Evolutionary conservation across 257 asterid species (phyloP).

Genomic region (Solanum ahanhuiri): DNA sequence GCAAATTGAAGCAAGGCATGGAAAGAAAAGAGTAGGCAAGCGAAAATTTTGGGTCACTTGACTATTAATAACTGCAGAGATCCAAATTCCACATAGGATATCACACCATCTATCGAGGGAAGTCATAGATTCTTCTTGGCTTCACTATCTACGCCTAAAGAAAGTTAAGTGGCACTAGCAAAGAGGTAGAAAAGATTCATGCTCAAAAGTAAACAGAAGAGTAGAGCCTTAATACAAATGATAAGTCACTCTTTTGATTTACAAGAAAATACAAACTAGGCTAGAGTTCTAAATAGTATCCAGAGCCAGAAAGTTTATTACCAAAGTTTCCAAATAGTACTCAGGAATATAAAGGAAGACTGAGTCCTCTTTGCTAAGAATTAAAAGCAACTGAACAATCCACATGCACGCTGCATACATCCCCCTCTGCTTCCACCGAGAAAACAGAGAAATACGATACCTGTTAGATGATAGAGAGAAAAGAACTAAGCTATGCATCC

Average conservation of each 20-base stretch:
- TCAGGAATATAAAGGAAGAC: slow-evolving; percentile 76
- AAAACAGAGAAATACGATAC: slow-evolving; percentile 76
- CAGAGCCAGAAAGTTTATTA: slow-evolving; percentile 18
- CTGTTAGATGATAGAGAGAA: slow-evolving; percentile 27
- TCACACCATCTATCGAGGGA: background rate
- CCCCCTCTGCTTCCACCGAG: slow-evolving; percentile 97
- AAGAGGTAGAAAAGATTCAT: background rate
- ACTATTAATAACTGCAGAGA: background rate
- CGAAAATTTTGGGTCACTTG: background rate
- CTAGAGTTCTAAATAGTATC: background rate
- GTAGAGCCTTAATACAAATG: background rate
- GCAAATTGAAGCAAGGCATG: background rate
- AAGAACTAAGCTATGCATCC: background rate
- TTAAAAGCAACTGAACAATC: slow-evolving; percentile 82
- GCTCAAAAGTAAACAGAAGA: background rate
- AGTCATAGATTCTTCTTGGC: background rate
- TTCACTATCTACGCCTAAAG: background rate
- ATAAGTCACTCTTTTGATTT: background rate
- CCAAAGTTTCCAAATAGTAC: slow-evolving; percentile 91
- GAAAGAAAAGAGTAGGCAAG: background rate
- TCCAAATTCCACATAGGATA: background rate
- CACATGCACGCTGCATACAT: slow-evolving; percentile 91
- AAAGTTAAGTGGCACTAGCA: background rate
- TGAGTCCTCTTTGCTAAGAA: slow-evolving; percentile 73
- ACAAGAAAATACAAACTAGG: background rate